Percentiles rank a stretch among this genome's conserved stretches.
phyloP scores from a whole-genome alignment of 768 basidiomycete species.

The Mrakia blollopis region DNA sequence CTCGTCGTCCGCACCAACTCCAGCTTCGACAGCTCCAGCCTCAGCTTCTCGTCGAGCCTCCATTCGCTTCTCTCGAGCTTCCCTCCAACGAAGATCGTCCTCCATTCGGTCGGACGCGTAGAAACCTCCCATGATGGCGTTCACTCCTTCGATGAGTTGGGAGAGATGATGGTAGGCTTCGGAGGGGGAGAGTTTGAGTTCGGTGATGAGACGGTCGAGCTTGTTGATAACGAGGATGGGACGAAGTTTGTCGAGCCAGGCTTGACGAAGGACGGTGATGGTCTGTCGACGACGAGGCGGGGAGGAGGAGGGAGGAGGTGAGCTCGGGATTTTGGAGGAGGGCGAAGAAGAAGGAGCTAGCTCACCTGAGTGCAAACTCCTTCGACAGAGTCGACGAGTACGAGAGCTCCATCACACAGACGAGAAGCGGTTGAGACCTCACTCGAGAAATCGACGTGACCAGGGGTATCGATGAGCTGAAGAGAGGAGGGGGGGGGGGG shows the following conservation, averaged over 20 bases:
- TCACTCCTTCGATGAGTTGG: conserved; percentile 91
- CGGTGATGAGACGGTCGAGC: conserved; percentile 86
- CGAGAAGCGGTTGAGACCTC: conserved; percentile 94
- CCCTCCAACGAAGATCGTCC: conserved; percentile 87
- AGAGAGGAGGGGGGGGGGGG: neutral
- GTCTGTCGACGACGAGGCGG: conserved; percentile 55
- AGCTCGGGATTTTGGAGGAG: conserved; percentile 1
- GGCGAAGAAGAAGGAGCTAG: neutral
- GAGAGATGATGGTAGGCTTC: conserved; percentile 94
- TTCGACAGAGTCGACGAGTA: conserved; percentile 93
- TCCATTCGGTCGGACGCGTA: conserved; percentile 96
- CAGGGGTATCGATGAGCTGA: conserved; percentile 89
- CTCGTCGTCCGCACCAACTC: conserved; percentile 47
- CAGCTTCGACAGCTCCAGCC: conserved; percentile 60
- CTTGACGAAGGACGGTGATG: conserved; percentile 88
- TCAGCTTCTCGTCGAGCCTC: conserved; percentile 50
- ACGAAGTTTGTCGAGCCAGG: conserved; percentile 79
- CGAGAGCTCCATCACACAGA: conserved; percentile 89
- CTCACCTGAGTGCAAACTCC: conserved; percentile 94
- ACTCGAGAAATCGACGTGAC: conserved; percentile 96
- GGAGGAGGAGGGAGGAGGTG: neutral
- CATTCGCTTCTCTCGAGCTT: conserved; percentile 79
- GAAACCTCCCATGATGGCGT: conserved; percentile 95
- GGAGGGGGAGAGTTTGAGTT: conserved; percentile 79
- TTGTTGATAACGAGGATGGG: conserved; percentile 97